phyloP scores from a whole-genome alignment of 1,284 basidiomycete species.

The Ceratobasidium sp. region DNA sequence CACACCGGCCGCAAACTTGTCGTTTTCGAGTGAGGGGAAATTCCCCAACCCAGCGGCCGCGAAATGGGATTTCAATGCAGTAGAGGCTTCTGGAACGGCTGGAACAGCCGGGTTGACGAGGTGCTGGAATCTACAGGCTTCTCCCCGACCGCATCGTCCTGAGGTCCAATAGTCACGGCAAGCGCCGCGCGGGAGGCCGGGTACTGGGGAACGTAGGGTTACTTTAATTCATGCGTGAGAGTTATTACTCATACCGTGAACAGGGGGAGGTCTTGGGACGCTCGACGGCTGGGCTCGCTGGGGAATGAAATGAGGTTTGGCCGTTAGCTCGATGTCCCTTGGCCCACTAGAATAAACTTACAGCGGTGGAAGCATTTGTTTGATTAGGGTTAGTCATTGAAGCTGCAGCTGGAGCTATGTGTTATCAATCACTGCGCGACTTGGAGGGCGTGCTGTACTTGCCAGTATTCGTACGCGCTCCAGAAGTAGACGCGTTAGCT shows the following conservation, averaged over 20 bases:
- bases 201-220: slow-evolving; percentile 19
- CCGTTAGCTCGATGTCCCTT: too few relatives aligned
- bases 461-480: background rate
- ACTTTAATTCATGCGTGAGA: background rate
- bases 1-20: slow-evolving; percentile 55
- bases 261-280: background rate
- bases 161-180: slow-evolving; percentile 66
- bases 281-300: too few relatives aligned
- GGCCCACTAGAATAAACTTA: too few relatives aligned
- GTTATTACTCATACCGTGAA: background rate
- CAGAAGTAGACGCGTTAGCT: background rate
- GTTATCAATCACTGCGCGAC: background rate
- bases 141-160: slow-evolving; percentile 63
- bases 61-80: slow-evolving; percentile 17
- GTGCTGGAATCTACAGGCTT: slow-evolving; percentile 63
- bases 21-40: slow-evolving; percentile 58
- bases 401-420: background rate
- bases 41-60: slow-evolving; percentile 48
- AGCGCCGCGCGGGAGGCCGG: slow-evolving; percentile 56
- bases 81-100: slow-evolving; percentile 18
- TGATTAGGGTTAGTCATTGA: background rate
- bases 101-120: slow-evolving; percentile 49
- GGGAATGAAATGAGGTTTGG: too few relatives aligned
- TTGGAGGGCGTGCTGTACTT: background rate
- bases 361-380: background rate